phyloP scores from a whole-genome alignment of 106 monocot genomes.

The Apostasia ramifera region DNA sequence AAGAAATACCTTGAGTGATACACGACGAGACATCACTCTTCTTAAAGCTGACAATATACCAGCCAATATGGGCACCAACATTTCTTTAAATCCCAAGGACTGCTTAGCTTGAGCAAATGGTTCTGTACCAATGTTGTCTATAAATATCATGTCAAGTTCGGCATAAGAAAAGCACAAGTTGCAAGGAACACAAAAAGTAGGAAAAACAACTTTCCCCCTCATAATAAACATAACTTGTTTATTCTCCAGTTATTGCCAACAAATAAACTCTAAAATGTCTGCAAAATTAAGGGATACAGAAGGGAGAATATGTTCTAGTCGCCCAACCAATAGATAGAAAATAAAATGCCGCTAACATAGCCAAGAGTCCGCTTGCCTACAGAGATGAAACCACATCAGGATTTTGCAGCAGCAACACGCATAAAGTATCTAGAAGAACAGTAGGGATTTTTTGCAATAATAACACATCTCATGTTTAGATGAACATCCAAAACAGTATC shows the following conservation, averaged over 20 bases:
- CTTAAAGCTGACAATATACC: conserved; percentile 91
- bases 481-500: too few relatives aligned
- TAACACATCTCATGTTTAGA: too few relatives aligned
- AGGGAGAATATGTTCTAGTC: conserved; percentile 60
- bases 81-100: conserved; percentile 49
- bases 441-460: too few relatives aligned
- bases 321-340: conserved; percentile 78
- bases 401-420: too few relatives aligned
- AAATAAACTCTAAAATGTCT: neutral
- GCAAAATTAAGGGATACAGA: conserved; percentile 52
- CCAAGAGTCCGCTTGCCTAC: conserved; percentile 66
- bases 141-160: conserved; percentile 25
- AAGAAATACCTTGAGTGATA: conserved; percentile 79
- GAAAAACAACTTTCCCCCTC: neutral
- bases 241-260: neutral
- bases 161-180: neutral
- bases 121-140: conserved; percentile 56
- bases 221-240: neutral
- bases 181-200: neutral
- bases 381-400: conserved; percentile 1
- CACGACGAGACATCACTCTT: conserved; percentile 86
- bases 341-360: conserved; percentile 72
- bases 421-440: too few relatives aligned
- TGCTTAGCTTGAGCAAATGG: conserved; percentile 21
- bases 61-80: conserved; percentile 69